Conservation (phyloP, 1,284 basidiomycete species). For the Ceratobasidium papillatum region DNA sequence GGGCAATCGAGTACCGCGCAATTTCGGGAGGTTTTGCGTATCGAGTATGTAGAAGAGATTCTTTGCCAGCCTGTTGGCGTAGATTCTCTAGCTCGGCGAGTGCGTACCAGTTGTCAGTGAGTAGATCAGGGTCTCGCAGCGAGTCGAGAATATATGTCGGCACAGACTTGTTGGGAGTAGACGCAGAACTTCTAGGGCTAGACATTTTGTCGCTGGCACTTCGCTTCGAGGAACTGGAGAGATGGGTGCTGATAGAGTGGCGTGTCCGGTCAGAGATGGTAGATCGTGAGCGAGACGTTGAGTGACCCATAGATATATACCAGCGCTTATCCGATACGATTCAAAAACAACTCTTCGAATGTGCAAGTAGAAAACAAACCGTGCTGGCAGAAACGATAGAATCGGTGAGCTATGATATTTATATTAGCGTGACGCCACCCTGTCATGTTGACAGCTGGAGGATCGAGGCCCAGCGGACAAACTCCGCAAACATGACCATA, state of each 20-base stretch:
- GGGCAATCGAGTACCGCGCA: conserved; percentile 41
- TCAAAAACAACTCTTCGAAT: not conserved
- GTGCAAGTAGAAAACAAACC: not conserved
- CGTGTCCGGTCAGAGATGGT: conserved; percentile 13
- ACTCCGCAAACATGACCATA: not conserved
- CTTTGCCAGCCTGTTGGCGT: conserved; percentile 20
- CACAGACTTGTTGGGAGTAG: conserved; percentile 10
- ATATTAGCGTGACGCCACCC: not conserved
- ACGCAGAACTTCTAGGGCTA: not conserved
- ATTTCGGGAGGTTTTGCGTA: conserved; percentile 31
- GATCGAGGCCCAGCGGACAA: not conserved
- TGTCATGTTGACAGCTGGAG: not conserved
- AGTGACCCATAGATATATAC: not conserved
- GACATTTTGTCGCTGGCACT: not conserved
- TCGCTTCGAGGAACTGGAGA: conserved; percentile 9
- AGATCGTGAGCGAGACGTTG: conserved; percentile 10
- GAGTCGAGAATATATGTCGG: conserved; percentile 13
- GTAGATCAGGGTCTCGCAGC: conserved; percentile 21
- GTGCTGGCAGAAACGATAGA: not conserved
- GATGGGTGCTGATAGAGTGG: not conserved
- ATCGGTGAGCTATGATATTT: not conserved
- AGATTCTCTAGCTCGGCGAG: conserved; percentile 16
- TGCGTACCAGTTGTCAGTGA: conserved; percentile 19
- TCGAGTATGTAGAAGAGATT: conserved; percentile 21
- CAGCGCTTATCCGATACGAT: not conserved